These are phyloP conservation scores for Boletus rex-veris DNA, from an alignment of 768 basidiomycete genomes.

Conservation along the genomic window DNA sequence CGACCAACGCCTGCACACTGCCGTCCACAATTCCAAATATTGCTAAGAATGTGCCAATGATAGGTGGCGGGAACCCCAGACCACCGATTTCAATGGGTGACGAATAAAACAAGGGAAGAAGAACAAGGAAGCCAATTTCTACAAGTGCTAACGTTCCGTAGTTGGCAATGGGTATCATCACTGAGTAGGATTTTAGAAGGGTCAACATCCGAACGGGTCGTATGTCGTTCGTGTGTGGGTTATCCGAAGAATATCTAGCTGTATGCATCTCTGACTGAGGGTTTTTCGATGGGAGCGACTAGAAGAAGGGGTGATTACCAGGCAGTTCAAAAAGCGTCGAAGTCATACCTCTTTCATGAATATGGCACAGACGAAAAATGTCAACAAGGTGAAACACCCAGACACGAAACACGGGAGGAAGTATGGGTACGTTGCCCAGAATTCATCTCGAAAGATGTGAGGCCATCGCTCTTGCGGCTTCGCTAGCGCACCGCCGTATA, in stretches of 20 bases:
- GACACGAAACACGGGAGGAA: constrained; percentile 11
- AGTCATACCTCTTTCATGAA: constrained; percentile 30
- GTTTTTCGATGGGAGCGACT: constrained; percentile 25
- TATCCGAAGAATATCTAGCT: not conserved
- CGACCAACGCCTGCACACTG: constrained; percentile 38
- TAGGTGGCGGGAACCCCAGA: constrained; percentile 37
- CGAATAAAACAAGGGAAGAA: constrained; percentile 44
- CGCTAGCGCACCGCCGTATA: constrained; percentile 55
- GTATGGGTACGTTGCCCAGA: not conserved
- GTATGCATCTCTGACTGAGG: not conserved
- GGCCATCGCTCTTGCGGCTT: constrained; percentile 56
- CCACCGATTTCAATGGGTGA: constrained; percentile 43
- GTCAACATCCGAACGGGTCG: constrained; percentile 32
- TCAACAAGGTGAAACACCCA: constrained; percentile 4
- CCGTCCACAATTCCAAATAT: constrained; percentile 37
- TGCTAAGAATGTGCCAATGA: constrained; percentile 40
- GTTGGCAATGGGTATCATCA: constrained; percentile 42
- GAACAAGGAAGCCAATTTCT: constrained; percentile 37
- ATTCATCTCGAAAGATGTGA: constrained; percentile 38
- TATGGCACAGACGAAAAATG: constrained; percentile 12
- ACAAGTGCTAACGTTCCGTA: constrained; percentile 42
- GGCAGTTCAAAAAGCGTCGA: not conserved
- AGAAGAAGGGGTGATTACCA: not conserved
- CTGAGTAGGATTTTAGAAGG: constrained; percentile 25
- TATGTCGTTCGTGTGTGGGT: not conserved